A percentile compares a stretch with the other conserved stretches of the same genome.
Conservation (phyloP, 768 basidiomycete species). For the Phaeotremella skinneri region DNA sequence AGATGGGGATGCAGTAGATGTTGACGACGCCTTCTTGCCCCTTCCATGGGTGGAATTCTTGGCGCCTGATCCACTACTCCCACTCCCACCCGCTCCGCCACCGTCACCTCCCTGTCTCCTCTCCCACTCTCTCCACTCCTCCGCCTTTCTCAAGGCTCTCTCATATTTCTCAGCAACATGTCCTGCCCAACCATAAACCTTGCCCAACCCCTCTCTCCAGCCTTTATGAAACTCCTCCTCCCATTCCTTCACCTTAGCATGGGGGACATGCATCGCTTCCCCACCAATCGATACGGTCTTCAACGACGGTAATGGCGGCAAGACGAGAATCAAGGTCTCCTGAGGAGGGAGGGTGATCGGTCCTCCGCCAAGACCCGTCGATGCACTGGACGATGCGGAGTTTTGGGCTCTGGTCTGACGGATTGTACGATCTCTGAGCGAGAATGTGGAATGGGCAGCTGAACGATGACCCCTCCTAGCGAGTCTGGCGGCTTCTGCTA, state of each 20-base stretch:
- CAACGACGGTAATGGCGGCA: constrained; percentile 48
- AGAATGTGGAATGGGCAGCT: constrained; percentile 48
- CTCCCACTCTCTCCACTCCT: constrained; percentile 39
- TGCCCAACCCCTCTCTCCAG: constrained; percentile 48
- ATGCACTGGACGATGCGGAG: constrained; percentile 11
- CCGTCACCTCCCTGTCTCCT: not conserved
- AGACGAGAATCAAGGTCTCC: constrained; percentile 43
- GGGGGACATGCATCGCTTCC: constrained; percentile 34
- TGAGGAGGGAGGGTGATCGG: constrained; percentile 30
- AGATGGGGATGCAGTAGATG: not conserved
- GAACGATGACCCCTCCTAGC: constrained; percentile 46
- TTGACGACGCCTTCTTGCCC: constrained; percentile 12
- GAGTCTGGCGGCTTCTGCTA: constrained; percentile 19
- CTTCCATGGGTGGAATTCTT: constrained; percentile 20
- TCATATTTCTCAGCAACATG: constrained; percentile 49
- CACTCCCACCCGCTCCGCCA: no score
- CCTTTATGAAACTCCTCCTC: constrained; percentile 43
- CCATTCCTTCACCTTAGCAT: constrained; percentile 41
- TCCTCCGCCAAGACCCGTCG: constrained; percentile 13
- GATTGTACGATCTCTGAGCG: constrained; percentile 41
- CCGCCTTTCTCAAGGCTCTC: constrained; percentile 43
- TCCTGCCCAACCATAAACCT: constrained; percentile 46
- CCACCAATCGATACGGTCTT: constrained; percentile 49
- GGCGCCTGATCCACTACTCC: not conserved
- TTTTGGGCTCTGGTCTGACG: constrained; percentile 21